Percentiles rank a stretch among this genome's conserved stretches.
Conservation (phyloP, 345 rosid genomes). For the Balakata baccata region DNA sequence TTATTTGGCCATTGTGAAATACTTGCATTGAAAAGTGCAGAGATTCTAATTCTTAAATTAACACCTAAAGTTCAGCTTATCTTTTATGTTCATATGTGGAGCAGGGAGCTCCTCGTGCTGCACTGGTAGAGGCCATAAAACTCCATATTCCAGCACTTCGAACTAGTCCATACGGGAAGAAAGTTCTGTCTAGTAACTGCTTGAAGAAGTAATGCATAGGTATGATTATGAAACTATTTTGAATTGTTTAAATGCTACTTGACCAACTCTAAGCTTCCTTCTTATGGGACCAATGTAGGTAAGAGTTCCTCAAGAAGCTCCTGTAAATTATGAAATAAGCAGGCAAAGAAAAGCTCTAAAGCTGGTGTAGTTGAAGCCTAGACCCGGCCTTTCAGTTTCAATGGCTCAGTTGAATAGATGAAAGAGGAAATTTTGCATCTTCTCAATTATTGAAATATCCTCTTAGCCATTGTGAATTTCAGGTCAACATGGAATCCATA, state of each 20-base stretch:
- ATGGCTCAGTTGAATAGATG: constrained; percentile 13
- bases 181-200: constrained; percentile 61
- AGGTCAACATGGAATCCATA: constrained; percentile 18
- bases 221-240: background rate
- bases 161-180: constrained; percentile 79
- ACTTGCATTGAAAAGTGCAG: too few species aligned
- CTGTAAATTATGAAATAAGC: constrained; percentile 49
- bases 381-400: constrained; percentile 9
- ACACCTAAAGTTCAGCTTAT: background rate
- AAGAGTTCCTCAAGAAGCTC: constrained; percentile 21
- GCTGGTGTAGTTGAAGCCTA: constrained; percentile 20
- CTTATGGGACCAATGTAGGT: constrained; percentile 28
- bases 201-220: constrained; percentile 51
- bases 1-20: too few species aligned
- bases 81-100: constrained; percentile 14
- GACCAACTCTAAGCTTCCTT: background rate
- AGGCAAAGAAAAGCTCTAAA: constrained; percentile 22
- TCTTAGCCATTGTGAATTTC: constrained; percentile 9
- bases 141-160: constrained; percentile 56
- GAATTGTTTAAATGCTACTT: background rate
- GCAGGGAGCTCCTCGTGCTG: constrained; percentile 58
- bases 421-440: constrained; percentile 4
- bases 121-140: constrained; percentile 64
- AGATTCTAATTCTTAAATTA: too few species aligned
- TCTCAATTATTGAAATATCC: constrained; percentile 4